Evolutionary conservation across 2,329 filamentous ascomycete genomes (phyloP), one percentile per base, ranked within the genome.

Genomic region (Cladorrhinum sp.): DNA sequence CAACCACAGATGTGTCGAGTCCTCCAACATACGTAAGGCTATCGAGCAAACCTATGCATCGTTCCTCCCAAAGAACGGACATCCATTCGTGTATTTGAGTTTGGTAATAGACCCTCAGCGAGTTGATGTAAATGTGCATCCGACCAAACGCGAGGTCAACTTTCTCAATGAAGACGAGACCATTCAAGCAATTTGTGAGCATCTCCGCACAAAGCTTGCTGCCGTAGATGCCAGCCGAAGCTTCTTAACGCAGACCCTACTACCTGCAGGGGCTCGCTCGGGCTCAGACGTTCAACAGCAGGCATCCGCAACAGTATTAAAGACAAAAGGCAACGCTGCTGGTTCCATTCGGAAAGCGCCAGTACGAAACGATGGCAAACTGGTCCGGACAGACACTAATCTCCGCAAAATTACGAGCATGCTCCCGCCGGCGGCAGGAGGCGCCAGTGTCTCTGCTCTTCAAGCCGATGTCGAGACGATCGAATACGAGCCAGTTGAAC

Each of bases 161-260:
- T 98, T 99, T 69, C 81, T 99, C 21, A 96, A 98, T 64, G 95
- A 99, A 73, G 95, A 99, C 65, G 95, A 99, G 68, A 96, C 99
- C 51, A 89, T 95, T 52, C 90, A 95, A 65, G 83, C 85, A 14
- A 87, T 99, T 3, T 97, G 93, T 76, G 85, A 88, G 63, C 85
- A 90, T 57, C 89, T 99, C 21, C 85, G 90, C 57, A 81, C 85
- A 8, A 89, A 89, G 66, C 82, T 99, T 3, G 89, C 92, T 10
- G 88, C 89, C 55, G 93, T 98, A 6, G 95, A 99, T 73, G 93
- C 90, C 21, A 98, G 94, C 70, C 88, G 95, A 52, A 96, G 92
- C 0, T 99, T 98, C 75, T 86, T 93, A 80, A 96, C 93, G 0
- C 95, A 99, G 73, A 96, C 89, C 1, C 82, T 99, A 9, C 84